These are phyloP conservation scores for Somion occarium DNA, from an alignment of 1,284 basidiomycete genomes.

Conservation along the genomic window DNA sequence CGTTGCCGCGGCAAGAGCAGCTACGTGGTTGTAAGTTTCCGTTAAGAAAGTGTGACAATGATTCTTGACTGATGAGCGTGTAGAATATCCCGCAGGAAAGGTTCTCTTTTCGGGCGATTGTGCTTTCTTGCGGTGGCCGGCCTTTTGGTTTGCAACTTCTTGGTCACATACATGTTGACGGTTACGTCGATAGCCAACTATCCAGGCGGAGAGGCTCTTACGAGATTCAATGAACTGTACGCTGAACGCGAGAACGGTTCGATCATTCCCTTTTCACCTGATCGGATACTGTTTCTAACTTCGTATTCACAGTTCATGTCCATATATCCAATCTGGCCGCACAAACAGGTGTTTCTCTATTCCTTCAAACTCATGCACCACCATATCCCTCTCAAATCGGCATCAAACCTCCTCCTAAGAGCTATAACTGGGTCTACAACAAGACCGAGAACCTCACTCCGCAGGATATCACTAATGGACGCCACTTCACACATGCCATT, in stretches of 20 bases:
- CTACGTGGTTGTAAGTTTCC: conserved; percentile 52
- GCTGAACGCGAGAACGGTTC: conserved; percentile 30
- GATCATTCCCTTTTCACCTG: conserved; percentile 7
- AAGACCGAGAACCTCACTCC: conserved; percentile 68
- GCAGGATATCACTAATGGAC: conserved; percentile 32
- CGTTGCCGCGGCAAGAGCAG: conserved; percentile 68
- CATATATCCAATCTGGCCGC: conserved; percentile 82
- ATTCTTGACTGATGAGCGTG: neutral
- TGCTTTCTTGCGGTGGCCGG: conserved; percentile 38
- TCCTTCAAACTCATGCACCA: conserved; percentile 68
- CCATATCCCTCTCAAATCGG: conserved; percentile 35
- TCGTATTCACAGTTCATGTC: conserved; percentile 59
- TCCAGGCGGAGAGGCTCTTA: conserved; percentile 81
- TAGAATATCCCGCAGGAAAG: conserved; percentile 45
- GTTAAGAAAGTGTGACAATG: neutral
- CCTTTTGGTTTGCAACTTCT: conserved; percentile 47
- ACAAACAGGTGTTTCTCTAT: conserved; percentile 89
- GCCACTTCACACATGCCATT: conserved; percentile 58
- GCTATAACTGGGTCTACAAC: conserved; percentile 60
- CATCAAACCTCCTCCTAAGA: conserved; percentile 12
- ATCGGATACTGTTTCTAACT: neutral
- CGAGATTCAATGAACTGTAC: conserved; percentile 52
- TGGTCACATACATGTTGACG: conserved; percentile 48
- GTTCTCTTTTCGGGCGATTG: conserved; percentile 39
- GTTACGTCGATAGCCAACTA: conserved; percentile 76